Evolutionary conservation across 768 basidiomycete species (phyloP), one percentile per base, ranked within the genome.

Genomic region (Pisolithus orientalis): DNA sequence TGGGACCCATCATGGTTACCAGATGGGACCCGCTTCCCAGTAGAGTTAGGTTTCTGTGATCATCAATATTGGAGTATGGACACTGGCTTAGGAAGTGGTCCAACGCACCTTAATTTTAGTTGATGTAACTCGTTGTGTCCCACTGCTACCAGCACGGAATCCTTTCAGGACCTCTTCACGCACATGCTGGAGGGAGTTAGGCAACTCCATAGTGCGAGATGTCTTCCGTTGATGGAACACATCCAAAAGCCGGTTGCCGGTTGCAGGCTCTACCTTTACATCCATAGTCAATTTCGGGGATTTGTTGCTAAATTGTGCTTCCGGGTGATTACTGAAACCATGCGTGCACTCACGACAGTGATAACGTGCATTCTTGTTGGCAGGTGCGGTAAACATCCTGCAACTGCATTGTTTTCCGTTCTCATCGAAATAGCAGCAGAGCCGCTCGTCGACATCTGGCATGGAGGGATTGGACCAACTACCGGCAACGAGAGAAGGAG

Each of bases 271-370:
- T 24, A 8, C 14, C 40, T 42, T 17, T 9, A 14, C 42, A 16
- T 42, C 24, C 5, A 21, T n/a, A 4, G 17, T 17, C 38, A 39
- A 39, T 14, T 21, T 21, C 21, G 38, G 13, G 38, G 38, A 9
- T 17, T 11, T 7, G 21, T 34, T 25, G 21, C 39, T 3, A 29
- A 7, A 39, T 8, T 17, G 25, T n/a, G 37, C 28, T 37, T 39
- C 3, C 24, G 13, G 49, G 31, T 52, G 51, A 9, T 52, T 52
- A 31, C 51, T 52, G 16, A 39, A 38, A 9, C 51, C 45, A 29
- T 52, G 51, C 14, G 16, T 28, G 45, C 51, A 52, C 28, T 52
- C 51, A 21, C 8, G 16, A 38, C 51, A 52, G 29, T 21, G 21
- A 25, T 46, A 38, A 3, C 17, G 51, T 17, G 51, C 43, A 21